phyloP scores from a whole-genome alignment of 495 filamentous ascomycete genomes.

The Stereocaulon alpinum region DNA sequence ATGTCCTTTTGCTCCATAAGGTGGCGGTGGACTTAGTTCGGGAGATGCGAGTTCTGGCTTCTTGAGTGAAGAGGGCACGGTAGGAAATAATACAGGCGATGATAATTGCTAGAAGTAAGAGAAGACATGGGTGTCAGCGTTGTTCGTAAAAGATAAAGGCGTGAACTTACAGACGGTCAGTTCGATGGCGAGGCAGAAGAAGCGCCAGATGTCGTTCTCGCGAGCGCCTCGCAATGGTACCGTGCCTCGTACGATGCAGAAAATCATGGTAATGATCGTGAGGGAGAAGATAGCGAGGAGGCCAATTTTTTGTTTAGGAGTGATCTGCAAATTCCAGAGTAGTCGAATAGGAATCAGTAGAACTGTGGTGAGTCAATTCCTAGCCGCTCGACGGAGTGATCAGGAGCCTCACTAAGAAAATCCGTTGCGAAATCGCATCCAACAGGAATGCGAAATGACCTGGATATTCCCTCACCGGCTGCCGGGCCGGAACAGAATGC shows the following conservation, averaged over 20 bases:
- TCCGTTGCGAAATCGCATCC: slow-evolving; percentile 22
- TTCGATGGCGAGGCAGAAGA: not conserved
- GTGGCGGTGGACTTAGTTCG: too few species aligned
- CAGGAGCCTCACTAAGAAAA: slow-evolving; percentile 18
- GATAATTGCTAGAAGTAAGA: too few species aligned
- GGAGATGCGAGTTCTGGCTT: too few species aligned
- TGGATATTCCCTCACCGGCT: slow-evolving; percentile 9
- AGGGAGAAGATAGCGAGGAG: slow-evolving; percentile 23
- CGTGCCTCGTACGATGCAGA: slow-evolving; percentile 20
- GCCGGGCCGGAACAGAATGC: too few species aligned
- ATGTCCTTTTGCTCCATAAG: too few species aligned
- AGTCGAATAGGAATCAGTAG: slow-evolving; percentile 8
- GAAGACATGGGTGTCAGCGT: too few species aligned
- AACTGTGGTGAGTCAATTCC: not conserved
- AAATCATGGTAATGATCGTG: slow-evolving; percentile 22
- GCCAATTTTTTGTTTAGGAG: slow-evolving; percentile 17
- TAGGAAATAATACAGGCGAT: too few species aligned
- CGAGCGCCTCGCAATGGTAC: not conserved
- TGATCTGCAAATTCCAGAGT: slow-evolving; percentile 21
- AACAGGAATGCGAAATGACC: slow-evolving; percentile 17
- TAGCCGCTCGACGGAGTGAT: too few species aligned
- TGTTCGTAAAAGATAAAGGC: not conserved
- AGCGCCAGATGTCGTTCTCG: not conserved
- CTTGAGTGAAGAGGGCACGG: too few species aligned
- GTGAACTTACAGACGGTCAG: not conserved